A percentile compares a stretch with the other conserved stretches of the same genome.
phyloP scores from a whole-genome alignment of 768 basidiomycete species.

The Inosperma sp. region DNA sequence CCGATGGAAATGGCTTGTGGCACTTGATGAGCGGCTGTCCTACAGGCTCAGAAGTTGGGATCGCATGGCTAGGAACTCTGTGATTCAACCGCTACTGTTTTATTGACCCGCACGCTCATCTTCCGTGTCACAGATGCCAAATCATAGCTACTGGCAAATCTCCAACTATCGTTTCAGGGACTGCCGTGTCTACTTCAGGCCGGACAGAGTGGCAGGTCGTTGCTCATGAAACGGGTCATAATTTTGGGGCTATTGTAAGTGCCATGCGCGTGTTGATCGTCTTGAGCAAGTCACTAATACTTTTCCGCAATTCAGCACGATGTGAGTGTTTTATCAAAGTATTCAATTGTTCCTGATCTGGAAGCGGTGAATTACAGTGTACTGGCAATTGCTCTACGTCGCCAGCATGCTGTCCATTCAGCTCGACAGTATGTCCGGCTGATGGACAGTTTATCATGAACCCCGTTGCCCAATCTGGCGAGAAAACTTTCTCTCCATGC shows the following conservation, averaged over 20 bases:
- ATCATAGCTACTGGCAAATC: conserved; percentile 43
- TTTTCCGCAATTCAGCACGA: conserved; percentile 44
- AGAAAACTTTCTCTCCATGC: conserved; percentile 73
- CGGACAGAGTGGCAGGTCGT: conserved; percentile 80
- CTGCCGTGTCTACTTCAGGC: conserved; percentile 75
- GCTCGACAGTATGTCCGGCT: conserved; percentile 55
- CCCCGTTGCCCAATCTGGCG: conserved; percentile 59
- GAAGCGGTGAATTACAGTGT: conserved; percentile 42
- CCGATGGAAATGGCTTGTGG: conserved; percentile 80
- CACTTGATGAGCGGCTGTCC: conserved; percentile 84
- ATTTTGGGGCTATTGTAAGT: conserved; percentile 85
- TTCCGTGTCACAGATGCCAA: conserved; percentile 44
- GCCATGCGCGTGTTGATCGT: background rate
- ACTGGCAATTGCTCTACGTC: conserved; percentile 55
- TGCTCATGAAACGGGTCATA: conserved; percentile 81
- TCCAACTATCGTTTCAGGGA: conserved; percentile 63
- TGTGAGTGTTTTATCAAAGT: conserved; percentile 31
- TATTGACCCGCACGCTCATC: background rate
- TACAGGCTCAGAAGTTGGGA: conserved; percentile 77
- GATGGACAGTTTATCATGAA: conserved; percentile 77
- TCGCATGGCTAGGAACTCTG: conserved; percentile 83
- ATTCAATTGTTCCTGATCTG: conserved; percentile 10
- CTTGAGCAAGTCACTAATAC: conserved; percentile 14
- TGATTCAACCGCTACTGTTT: conserved; percentile 31
- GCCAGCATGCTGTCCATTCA: conserved; percentile 65